Percentiles rank a stretch among this genome's conserved stretches.
Conservation (phyloP, 306 rosid genomes). For the Aeschynomene evenia region DNA sequence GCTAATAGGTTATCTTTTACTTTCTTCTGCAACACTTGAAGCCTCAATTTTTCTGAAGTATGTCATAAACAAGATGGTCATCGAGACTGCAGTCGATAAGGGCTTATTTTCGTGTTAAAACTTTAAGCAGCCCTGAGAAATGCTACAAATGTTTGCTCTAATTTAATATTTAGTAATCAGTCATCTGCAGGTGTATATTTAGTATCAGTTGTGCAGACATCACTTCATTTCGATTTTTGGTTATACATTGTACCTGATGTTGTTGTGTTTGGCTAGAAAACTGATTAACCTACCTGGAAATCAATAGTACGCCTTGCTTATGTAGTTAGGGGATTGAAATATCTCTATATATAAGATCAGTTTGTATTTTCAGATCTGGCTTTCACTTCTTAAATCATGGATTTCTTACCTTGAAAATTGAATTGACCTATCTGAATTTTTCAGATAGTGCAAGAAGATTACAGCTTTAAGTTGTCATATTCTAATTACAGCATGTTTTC, state of each 20-base stretch:
- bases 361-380: background rate
- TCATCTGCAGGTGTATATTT: background rate
- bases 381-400: background rate
- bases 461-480: background rate
- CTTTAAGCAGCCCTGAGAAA: background rate
- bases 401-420: background rate
- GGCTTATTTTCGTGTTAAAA: background rate
- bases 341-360: background rate
- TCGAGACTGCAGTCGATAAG: background rate
- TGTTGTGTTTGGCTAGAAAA: conserved; percentile 5
- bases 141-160: background rate
- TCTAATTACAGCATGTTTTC: background rate
- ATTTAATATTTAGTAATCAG: background rate
- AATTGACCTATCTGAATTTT: background rate
- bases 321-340: background rate
- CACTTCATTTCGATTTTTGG: conserved; percentile 12
- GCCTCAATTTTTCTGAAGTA: background rate
- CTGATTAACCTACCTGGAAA: conserved; percentile 10
- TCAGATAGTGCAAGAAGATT: background rate
- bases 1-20: background rate
- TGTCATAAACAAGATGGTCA: background rate
- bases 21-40: background rate
- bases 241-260: background rate
- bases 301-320: too few species aligned
- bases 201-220: conserved; percentile 12